These are phyloP conservation scores for Leccinum aurantiacum DNA, from an alignment of 768 basidiomycete species.

Conservation along the genomic window DNA sequence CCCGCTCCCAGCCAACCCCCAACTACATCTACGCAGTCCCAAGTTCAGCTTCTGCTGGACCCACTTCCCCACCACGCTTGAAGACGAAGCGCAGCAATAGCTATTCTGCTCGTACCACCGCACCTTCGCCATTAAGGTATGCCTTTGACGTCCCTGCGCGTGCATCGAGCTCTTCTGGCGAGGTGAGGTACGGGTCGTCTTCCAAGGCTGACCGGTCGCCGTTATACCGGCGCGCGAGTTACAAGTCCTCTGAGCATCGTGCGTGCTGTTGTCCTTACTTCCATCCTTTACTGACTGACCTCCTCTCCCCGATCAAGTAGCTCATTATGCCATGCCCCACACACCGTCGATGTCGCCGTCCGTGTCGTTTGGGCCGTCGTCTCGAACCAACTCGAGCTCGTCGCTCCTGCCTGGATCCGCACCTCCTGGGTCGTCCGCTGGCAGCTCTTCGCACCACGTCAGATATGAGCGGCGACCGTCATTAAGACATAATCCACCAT, in stretches of 20 bases:
- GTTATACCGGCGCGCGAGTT: slow-evolving; percentile 43
- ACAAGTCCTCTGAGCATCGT: slow-evolving; percentile 46
- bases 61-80: slow-evolving; percentile 38
- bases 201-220: slow-evolving; percentile 36
- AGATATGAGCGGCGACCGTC: slow-evolving; percentile 45
- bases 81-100: slow-evolving; percentile 42
- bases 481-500: slow-evolving; percentile 47
- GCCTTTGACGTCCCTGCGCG: slow-evolving; percentile 34
- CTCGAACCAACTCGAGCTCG: slow-evolving; percentile 52
- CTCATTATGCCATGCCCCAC: slow-evolving; percentile 32
- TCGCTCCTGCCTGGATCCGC: slow-evolving; percentile 45
- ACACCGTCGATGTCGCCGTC: slow-evolving; percentile 34
- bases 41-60: slow-evolving; percentile 25
- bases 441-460: slow-evolving; percentile 42
- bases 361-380: slow-evolving; percentile 40
- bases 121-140: slow-evolving; percentile 44
- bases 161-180: slow-evolving; percentile 25
- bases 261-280: slow-evolving; percentile 25
- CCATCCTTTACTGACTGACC: not conserved
- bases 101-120: slow-evolving; percentile 36
- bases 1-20: slow-evolving; percentile 40
- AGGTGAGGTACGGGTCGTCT: slow-evolving; percentile 34
- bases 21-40: slow-evolving; percentile 43
- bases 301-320: slow-evolving; percentile 17
- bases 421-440: slow-evolving; percentile 37